phyloP scores from a whole-genome alignment of 192 early-diverging fungal genomes.

The Powellomyces hirtus region DNA sequence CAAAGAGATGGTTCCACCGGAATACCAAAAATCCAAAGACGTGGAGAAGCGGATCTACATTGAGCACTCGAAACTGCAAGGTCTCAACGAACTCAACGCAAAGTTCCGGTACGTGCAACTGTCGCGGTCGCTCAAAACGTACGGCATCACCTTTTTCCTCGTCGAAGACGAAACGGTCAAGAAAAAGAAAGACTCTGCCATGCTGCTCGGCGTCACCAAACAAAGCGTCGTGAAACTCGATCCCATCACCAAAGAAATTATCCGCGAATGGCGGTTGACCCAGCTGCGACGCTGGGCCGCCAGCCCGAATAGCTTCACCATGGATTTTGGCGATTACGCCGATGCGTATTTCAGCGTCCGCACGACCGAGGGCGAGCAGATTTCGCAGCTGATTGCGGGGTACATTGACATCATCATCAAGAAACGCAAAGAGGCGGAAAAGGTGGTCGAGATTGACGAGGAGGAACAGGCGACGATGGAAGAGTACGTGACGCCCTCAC shows the following conservation, averaged over 20 bases:
- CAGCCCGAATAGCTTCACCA: conserved; percentile 52
- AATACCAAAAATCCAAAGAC: conserved; percentile 50
- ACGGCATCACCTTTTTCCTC: conserved; percentile 59
- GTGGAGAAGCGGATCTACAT: conserved; percentile 48
- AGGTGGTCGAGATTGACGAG: conserved; percentile 48
- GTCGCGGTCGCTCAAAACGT: conserved; percentile 54
- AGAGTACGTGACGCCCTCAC: conserved; percentile 51
- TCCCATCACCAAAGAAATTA: conserved; percentile 52
- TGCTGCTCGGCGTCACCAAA: conserved; percentile 59
- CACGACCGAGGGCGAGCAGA: conserved; percentile 58
- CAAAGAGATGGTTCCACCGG: conserved; percentile 51
- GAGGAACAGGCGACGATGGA: conserved; percentile 55
- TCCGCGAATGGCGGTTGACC: conserved; percentile 54
- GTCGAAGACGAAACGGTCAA: conserved; percentile 47
- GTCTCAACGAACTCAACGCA: conserved; percentile 52
- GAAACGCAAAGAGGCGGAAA: conserved; percentile 53
- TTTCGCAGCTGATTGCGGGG: conserved; percentile 57
- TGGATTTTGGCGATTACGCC: conserved; percentile 64
- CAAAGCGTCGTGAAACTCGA: conserved; percentile 52
- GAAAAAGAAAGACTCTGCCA: conserved; percentile 42
- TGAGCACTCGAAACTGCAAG: conserved; percentile 59
- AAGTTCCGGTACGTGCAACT: conserved; percentile 63
- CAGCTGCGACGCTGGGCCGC: conserved; percentile 60
- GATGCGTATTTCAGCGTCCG: conserved; percentile 56
- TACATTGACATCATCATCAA: conserved; percentile 69